These are phyloP conservation scores for Lactarius indigo DNA, from an alignment of 768 basidiomycete species.

Conservation along the genomic window DNA sequence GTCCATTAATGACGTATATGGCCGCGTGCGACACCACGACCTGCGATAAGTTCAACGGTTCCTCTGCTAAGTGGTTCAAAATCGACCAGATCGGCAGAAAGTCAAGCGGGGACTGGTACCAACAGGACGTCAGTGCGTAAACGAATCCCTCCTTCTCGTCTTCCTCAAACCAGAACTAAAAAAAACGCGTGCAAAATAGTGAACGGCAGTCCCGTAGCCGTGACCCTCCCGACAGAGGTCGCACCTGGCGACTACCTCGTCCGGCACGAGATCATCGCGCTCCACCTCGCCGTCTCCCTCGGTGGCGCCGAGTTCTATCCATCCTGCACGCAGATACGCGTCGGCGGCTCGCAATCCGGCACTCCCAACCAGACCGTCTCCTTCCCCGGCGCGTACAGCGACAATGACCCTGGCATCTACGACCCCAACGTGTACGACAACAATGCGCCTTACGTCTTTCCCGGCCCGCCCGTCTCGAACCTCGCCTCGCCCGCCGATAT, in stretches of 20 bases:
- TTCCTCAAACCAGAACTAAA: not conserved
- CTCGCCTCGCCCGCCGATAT: conserved; percentile 18
- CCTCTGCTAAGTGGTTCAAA: conserved; percentile 73
- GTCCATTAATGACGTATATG: conserved; percentile 76
- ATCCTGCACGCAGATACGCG: conserved; percentile 53
- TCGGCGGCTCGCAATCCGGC: conserved; percentile 54
- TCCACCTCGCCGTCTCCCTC: conserved; percentile 54
- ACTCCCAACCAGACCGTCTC: conserved; percentile 54
- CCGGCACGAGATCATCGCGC: conserved; percentile 77
- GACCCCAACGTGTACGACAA: conserved; percentile 38
- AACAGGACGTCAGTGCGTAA: conserved; percentile 31
- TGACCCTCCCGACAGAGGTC: conserved; percentile 42
- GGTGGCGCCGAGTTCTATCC: conserved; percentile 83
- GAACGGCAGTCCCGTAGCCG: conserved; percentile 27
- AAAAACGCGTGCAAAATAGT: conserved; percentile 22
- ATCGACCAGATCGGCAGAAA: conserved; percentile 33
- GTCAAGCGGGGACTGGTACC: conserved; percentile 31
- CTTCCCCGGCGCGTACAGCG: conserved; percentile 71
- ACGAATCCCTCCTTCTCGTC: not conserved
- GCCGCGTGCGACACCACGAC: conserved; percentile 50
- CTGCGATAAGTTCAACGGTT: conserved; percentile 59
- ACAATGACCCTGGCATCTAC: conserved; percentile 68
- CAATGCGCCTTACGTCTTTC: conserved; percentile 8
- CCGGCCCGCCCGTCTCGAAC: conserved; percentile 25
- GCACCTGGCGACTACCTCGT: conserved; percentile 69